These are phyloP conservation scores for Xylona heveae DNA, from an alignment of 495 filamentous ascomycete species.

Conservation along the genomic window DNA sequence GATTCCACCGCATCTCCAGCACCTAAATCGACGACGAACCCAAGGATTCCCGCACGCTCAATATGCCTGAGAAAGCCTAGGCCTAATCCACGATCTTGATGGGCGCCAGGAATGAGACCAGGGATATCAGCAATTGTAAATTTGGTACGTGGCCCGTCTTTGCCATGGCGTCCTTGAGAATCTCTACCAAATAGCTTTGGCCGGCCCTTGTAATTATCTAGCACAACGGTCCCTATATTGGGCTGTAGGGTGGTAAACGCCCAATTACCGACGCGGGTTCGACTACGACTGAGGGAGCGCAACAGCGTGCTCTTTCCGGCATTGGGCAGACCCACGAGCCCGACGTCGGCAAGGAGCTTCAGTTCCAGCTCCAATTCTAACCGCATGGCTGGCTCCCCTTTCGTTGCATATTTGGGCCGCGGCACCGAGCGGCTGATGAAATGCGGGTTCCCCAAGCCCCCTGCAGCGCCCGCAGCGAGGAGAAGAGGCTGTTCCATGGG, in stretches of 20 bases:
- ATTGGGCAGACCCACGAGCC: conserved; percentile 84
- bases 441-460: conserved; percentile 84
- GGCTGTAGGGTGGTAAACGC: conserved; percentile 90
- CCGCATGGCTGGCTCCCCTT: conserved; percentile 56
- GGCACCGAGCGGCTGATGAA: conserved; percentile 49
- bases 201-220: conserved; percentile 62
- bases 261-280: conserved; percentile 82
- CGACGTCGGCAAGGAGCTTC: conserved; percentile 86
- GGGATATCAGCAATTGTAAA: conserved; percentile 96
- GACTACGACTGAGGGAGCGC: conserved; percentile 63
- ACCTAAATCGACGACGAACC: conserved; percentile 75
- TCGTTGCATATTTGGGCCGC: conserved; percentile 70
- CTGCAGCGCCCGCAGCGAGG: conserved; percentile 75
- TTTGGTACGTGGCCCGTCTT: conserved; percentile 32
- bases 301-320: conserved; percentile 90
- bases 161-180: conserved; percentile 2
- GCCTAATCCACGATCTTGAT: conserved; percentile 79
- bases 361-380: conserved; percentile 75
- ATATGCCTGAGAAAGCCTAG: conserved; percentile 86
- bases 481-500: conserved; percentile 68
- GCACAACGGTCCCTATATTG: conserved; percentile 83
- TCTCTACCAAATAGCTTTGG: conserved; percentile 16
- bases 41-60: conserved; percentile 77
- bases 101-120: conserved; percentile 72
- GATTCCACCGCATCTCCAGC: conserved; percentile 54